Percentiles rank a stretch among this genome's conserved stretches.
Evolutionary conservation across 495 filamentous ascomycete species (phyloP).

Genomic region (Penicillium macrosclerotiorum): DNA sequence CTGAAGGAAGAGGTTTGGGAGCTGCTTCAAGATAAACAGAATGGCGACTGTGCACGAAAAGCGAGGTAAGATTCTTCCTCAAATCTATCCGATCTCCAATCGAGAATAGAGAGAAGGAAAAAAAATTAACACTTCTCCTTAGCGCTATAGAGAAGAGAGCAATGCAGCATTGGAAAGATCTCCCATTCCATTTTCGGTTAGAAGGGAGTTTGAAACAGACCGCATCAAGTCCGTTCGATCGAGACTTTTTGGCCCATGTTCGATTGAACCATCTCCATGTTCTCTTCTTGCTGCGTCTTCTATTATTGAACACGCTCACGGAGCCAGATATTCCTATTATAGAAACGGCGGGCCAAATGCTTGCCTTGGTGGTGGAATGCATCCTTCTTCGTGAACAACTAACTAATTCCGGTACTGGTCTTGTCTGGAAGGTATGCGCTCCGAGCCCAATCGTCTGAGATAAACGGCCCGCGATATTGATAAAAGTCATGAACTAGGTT

Average conservation of each 20-base stretch:
- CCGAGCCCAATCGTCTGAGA: too few species aligned
- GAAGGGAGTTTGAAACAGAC: slow-evolving; percentile 27
- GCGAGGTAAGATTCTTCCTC: slow-evolving; percentile 17
- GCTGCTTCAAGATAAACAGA: slow-evolving; percentile 31
- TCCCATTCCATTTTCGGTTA: slow-evolving; percentile 28
- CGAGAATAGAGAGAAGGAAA: not conserved
- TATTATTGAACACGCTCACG: slow-evolving; percentile 27
- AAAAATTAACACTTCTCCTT: not conserved
- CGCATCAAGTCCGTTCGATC: slow-evolving; percentile 25
- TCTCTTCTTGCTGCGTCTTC: slow-evolving; percentile 34
- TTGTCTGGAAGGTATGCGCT: slow-evolving; percentile 41
- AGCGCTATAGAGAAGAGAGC: slow-evolving; percentile 21
- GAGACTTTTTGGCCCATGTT: slow-evolving; percentile 34
- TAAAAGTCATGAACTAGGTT: slow-evolving; percentile 19
- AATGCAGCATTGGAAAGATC: slow-evolving; percentile 22
- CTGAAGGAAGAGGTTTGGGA: slow-evolving; percentile 43
- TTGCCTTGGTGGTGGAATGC: slow-evolving; percentile 34
- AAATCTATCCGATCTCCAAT: too few species aligned
- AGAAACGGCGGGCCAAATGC: slow-evolving; percentile 32
- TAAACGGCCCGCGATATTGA: too few species aligned
- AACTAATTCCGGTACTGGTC: slow-evolving; percentile 38
- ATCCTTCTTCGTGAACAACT: slow-evolving; percentile 39
- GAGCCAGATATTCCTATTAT: slow-evolving; percentile 35
- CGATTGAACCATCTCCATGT: slow-evolving; percentile 44
- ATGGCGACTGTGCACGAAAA: slow-evolving; percentile 16